Evolutionary conservation across 352 stramenopile species (phyloP), one percentile per base, ranked within the genome.

Genomic region (Pythium utonaiense): DNA sequence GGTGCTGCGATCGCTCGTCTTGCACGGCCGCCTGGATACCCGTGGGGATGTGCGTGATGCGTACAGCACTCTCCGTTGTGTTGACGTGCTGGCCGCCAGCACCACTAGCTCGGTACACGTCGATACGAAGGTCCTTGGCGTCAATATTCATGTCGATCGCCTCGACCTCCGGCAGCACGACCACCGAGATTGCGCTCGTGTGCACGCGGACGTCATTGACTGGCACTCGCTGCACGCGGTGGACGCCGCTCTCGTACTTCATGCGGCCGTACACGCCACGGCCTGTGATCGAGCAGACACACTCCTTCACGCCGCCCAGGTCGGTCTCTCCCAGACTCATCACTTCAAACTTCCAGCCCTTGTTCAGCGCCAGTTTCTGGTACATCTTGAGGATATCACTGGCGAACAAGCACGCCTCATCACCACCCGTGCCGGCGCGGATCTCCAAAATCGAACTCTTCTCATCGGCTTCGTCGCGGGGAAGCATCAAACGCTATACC

Each of bases 11-110:
- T 19, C 97, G 86, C 71, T 99, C 96, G 67, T 98, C 94, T 56
- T 98, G 93, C 55, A 89, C 73, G n/a, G 80, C 76, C 7, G 78
- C 80, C 40, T 87, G 72, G 57, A 88, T 98, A 21, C 96, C 96
- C 38, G 97, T 99, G 14, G 97, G 97, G 62, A 98, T 91, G 68
- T 99, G 97, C 17, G 97, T 93, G 56, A 99, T 86, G 56, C 98
- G 93, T 36, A 99, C 95, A 10, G 95, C 96, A 48, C 93, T 98
- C 67, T 99, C 97, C 8, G 96, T 98, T 58, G 98, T 99, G 84
- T 99, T 99, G n/a, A 99, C 97, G 73, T 99, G 98, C 80, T 99
- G 97, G 0, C 95, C 96, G 41, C 97, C 97, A 40, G 96, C 95
- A 42, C 97, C 97, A 55, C 95, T 97, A 22, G 93, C 95, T 24